Evolutionary conservation across 495 filamentous ascomycete genomes (phyloP), one percentile per base, ranked within the genome.

Genomic region (Lasiosphaeria ovina): DNA sequence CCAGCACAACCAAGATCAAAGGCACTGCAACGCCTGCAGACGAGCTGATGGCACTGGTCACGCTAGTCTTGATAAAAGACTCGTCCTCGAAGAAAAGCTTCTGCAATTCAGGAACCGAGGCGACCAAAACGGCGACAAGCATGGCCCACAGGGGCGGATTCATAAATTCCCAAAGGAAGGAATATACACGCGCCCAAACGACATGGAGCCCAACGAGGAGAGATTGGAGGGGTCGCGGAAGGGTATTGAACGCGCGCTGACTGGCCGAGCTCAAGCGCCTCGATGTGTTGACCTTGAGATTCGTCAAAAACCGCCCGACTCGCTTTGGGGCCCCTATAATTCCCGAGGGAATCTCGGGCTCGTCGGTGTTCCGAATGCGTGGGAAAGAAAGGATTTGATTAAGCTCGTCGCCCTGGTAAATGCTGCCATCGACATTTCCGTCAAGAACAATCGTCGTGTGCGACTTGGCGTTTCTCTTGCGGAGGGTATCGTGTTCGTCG

Each of bases 131-230:
- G 16, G 95, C 89, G 17, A 84, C 75, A 2, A 98, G 79, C 93
- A 98, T 98, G 9, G 94, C 93, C 91, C 93, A 98, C 1, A 98
- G 85, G 0, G 94, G 95, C 6, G 94, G 93, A 74, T 98, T 98
- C 94, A 98, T 98, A 73, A 97, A 94, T 40, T 89, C 88, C 89
- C 89, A 92, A 8, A 89, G 62, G 36, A 91, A 92, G 42, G 72
- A 64, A 55, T 83, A 69, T 66, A 93, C 88, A 11, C 78, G 79
- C n/a, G 67, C 42, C 55, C 77, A 36, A 34, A 74, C 75, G 35
- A 64, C 70, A 40, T 73, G 70, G n/a, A 79, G 59, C 16, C 67
- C 74, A 6, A 74, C 70, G 4, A 93, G 69, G 0, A 65, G 56
- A 31, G 74, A 81, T 66, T 90, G 88, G 1, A 88, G 33, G 4